phyloP scores from a whole-genome alignment of 768 basidiomycete species.

The Rubroboletus satanas region DNA sequence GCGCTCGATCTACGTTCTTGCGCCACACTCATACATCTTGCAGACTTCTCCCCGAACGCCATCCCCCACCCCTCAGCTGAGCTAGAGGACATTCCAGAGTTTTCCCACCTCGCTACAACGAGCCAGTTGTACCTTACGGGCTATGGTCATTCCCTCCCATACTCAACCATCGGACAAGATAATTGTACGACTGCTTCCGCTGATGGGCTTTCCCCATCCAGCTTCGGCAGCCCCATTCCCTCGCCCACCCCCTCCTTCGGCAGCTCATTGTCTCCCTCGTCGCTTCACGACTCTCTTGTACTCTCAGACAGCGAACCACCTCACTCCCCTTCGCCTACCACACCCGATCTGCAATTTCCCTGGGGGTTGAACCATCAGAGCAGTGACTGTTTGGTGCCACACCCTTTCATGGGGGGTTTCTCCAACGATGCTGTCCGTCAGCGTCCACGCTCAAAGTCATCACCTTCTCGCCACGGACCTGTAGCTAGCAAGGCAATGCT shows the following conservation, averaged over 20 bases:
- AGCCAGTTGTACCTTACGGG: slow-evolving; percentile 9
- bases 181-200: neutral
- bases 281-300: slow-evolving; percentile 2
- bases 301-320: slow-evolving; percentile 23
- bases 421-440: slow-evolving; percentile 6
- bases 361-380: slow-evolving; percentile 8
- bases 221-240: slow-evolving; percentile 14
- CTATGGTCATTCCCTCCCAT: slow-evolving; percentile 3
- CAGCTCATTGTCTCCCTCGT: slow-evolving; percentile 23
- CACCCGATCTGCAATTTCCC: slow-evolving; percentile 3
- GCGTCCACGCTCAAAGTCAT: slow-evolving; percentile 19
- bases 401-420: neutral
- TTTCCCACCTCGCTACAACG: slow-evolving; percentile 11
- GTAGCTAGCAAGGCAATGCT: slow-evolving; percentile 34
- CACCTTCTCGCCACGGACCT: slow-evolving; percentile 9
- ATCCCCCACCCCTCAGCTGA: neutral
- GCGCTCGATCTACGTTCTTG: neutral
- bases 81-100: slow-evolving; percentile 19
- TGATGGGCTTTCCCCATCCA: slow-evolving; percentile 10
- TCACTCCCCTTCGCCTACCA: slow-evolving; percentile 17
- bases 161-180: slow-evolving; percentile 14
- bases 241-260: slow-evolving; percentile 28
- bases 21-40: slow-evolving; percentile 17
- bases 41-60: neutral
- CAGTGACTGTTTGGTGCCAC: slow-evolving; percentile 3